Base-by-base conservation (phyloP, 805 yeast species). In the Kodamaea laetipori region DNA sequence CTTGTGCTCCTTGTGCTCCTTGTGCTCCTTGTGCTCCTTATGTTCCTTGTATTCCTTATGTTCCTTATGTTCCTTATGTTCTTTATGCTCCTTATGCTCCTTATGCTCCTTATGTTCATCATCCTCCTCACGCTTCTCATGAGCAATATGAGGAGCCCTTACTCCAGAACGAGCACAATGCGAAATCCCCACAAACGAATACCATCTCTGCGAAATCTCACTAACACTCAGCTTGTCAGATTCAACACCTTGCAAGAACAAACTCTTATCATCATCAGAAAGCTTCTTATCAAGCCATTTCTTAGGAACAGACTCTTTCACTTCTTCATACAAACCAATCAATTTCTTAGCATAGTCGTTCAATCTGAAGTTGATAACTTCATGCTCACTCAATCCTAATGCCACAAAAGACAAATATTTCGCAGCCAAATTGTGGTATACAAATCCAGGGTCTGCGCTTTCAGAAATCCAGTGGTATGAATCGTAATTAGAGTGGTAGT, bases 401-500 rank as follows among this genome's bases (percentile, higher is more conserved):
- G 75, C 64, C 8, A 81, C 57, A 33, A 83, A 63, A 0, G 90
- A 86, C 41, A 78, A 63, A 57, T 77, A 80, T 52, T 78, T 81
- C 1, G 88, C 80, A 43, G 82, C 56, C 16, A 77, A 67, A 48
- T 74, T 76, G 49, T 84, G 90, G 41, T 66, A 66, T 13, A 67
- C 65, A 44, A 75, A 78, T 0, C 73, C 76, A 8, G 78, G 76
- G 53, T 81, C 86, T 11, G 76, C 73, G 51, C 65, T 69, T 4
- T 63, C 63, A 19, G 72, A 66, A 62, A 82, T 66, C 84, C 87
- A 82, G 41, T 73, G 55, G 34, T 65, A 64, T 3, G 83, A 74
- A 54, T 84, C 89, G 54, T 71, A 82, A 41, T 71, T 71, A 6
- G 88, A 81, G 54, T 80, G 80, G 41, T 67, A 63, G 49, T 80